A percentile compares a stretch with the other conserved stretches of the same genome.
These are phyloP conservation scores for Pseudogymnoascus sp. DNA, from an alignment of 2,329 filamentous ascomycete species.

Conservation along the genomic window DNA sequence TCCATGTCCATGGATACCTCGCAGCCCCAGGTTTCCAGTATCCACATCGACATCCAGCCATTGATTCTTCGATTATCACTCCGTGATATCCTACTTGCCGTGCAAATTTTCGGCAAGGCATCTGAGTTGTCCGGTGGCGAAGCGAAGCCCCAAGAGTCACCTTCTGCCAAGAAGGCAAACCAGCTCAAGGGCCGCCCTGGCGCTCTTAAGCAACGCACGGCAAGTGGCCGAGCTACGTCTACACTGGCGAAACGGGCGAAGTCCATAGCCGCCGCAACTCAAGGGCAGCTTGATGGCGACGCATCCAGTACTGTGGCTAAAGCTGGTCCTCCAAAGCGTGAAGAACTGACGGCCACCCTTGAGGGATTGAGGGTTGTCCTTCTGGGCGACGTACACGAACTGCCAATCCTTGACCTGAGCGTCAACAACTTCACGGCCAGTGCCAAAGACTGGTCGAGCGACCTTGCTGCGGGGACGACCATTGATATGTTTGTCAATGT, in stretches of 20 bases:
- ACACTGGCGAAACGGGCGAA: constrained; percentile 41
- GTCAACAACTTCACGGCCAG: constrained; percentile 82
- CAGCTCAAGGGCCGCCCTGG: constrained; percentile 34
- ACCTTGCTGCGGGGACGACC: constrained; percentile 78
- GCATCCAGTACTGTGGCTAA: constrained; percentile 42
- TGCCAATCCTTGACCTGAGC: constrained; percentile 89
- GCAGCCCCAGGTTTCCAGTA: constrained; percentile 58
- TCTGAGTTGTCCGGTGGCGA: constrained; percentile 71
- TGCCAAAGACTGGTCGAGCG: constrained; percentile 85
- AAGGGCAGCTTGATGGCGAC: constrained; percentile 33
- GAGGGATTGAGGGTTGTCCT: constrained; percentile 87
- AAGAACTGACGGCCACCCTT: constrained; percentile 78
- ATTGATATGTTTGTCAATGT: constrained; percentile 93
- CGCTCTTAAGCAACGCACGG: constrained; percentile 47
- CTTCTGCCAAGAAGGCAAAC: constrained; percentile 48
- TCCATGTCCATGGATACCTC: constrained; percentile 78
- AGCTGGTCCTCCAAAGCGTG: constrained; percentile 41
- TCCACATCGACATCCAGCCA: constrained; percentile 83
- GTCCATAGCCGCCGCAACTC: constrained; percentile 21
- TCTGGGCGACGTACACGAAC: constrained; percentile 90
- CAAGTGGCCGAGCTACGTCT: constrained; percentile 49
- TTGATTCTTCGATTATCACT: constrained; percentile 84
- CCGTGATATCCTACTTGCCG: constrained; percentile 86
- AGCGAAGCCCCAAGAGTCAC: constrained; percentile 41
- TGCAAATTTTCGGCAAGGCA: constrained; percentile 86